Conservation (phyloP, 805 yeast genomes). For the Wickerhamiella sorbophila region DNA sequence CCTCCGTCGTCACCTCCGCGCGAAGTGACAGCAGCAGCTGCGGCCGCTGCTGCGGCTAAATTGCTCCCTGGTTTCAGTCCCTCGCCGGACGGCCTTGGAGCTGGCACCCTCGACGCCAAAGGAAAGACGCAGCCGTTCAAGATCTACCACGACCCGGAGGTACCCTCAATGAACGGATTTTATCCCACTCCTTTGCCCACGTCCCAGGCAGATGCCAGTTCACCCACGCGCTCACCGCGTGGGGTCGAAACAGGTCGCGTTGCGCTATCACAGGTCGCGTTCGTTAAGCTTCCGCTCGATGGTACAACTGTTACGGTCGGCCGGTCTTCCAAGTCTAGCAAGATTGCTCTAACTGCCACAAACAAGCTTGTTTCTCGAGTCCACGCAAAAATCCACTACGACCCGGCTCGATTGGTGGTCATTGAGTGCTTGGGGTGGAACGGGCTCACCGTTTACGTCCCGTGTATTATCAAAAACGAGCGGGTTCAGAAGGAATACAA, state of each 20-base stretch:
- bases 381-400: constrained; percentile 42
- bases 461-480: constrained; percentile 23
- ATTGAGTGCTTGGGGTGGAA: constrained; percentile 71
- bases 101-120: neutral
- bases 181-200: constrained; percentile 8
- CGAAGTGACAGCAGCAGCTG: constrained; percentile 2
- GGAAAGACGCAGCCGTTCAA: constrained; percentile 3
- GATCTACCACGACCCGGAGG: constrained; percentile 5
- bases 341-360: constrained; percentile 34
- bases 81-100: neutral
- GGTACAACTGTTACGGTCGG: constrained; percentile 35
- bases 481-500: constrained; percentile 29
- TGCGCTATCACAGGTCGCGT: constrained; percentile 1
- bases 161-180: neutral
- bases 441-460: constrained; percentile 57
- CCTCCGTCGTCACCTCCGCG: constrained; percentile 11
- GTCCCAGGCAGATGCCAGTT: constrained; percentile 2
- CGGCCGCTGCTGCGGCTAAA: neutral
- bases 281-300: constrained; percentile 3
- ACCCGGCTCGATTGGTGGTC: constrained; percentile 29
- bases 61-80: constrained; percentile 10
- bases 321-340: constrained; percentile 50
- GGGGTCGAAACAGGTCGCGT: constrained; percentile 1
- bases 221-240: constrained; percentile 1
- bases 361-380: constrained; percentile 50